Evolutionary conservation across 2,329 filamentous ascomycete genomes (phyloP).

Genomic region (Colletotrichum sp.): DNA sequence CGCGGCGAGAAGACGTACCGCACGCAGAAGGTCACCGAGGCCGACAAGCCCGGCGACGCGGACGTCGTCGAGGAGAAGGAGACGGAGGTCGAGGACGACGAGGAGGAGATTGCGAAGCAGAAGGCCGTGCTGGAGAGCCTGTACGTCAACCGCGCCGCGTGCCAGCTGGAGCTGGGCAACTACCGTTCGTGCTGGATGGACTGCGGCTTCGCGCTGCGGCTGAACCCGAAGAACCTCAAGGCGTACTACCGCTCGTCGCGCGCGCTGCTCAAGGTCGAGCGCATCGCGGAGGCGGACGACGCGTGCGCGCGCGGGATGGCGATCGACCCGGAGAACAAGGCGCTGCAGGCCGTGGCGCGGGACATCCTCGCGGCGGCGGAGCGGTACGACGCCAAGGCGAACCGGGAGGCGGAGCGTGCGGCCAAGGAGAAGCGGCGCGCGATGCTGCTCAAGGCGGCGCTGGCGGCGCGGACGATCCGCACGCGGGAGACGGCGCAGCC

Average conservation of each 20-base stretch:
- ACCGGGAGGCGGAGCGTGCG: conserved; percentile 60
- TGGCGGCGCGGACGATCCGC: conserved; percentile 73
- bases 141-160: conserved; percentile 87
- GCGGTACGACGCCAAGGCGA: conserved; percentile 58
- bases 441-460: conserved; percentile 67
- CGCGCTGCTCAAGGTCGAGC: conserved; percentile 80
- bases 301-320: conserved; percentile 76
- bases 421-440: conserved; percentile 62
- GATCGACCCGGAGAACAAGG: conserved; percentile 72
- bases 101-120: conserved; percentile 67
- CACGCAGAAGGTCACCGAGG: conserved; percentile 4
- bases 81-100: conserved; percentile 53
- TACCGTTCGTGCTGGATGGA: conserved; percentile 87
- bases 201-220: conserved; percentile 77
- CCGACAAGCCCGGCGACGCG: conserved; percentile 37
- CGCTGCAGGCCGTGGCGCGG: conserved; percentile 65
- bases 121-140: conserved; percentile 74
- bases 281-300: conserved; percentile 80
- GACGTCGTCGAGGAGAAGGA: conserved; percentile 37
- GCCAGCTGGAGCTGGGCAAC: conserved; percentile 87
- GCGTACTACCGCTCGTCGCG: conserved; percentile 85
- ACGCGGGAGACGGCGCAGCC: conserved; percentile 71
- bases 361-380: conserved; percentile 68
- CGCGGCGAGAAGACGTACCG: conserved; percentile 32
- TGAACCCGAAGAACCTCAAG: conserved; percentile 86